Conservation (phyloP, 1,284 basidiomycete species). For the Amylostereum areolatum region DNA sequence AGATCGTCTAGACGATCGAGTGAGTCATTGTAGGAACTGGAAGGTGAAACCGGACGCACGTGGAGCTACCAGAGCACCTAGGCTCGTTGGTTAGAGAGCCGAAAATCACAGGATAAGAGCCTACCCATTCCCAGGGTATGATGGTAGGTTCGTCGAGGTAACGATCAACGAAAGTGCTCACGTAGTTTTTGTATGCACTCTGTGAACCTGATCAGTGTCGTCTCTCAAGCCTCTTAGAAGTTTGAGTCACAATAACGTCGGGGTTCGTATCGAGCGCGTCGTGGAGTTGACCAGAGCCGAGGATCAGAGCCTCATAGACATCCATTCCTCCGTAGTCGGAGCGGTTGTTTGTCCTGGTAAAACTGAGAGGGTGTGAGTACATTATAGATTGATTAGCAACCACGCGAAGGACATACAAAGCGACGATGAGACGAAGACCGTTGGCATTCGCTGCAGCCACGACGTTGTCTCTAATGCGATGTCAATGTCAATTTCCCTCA, state of each 20-base stretch:
- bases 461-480: slow-evolving; percentile 45
- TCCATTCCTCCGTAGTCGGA: slow-evolving; percentile 48
- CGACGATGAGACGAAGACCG: slow-evolving; percentile 51
- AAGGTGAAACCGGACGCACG: too few relatives aligned
- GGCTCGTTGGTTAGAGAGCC: too few relatives aligned
- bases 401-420: slow-evolving; percentile 33
- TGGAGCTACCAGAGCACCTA: too few relatives aligned
- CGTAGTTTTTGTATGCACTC: slow-evolving; percentile 37
- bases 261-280: slow-evolving; percentile 38
- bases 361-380: too few relatives aligned
- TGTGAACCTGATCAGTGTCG: too few relatives aligned
- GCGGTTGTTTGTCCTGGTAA: slow-evolving; percentile 59
- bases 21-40: too few relatives aligned
- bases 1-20: slow-evolving; percentile 18
- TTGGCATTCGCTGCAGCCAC: slow-evolving; percentile 52
- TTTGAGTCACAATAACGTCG: slow-evolving; percentile 27
- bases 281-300: slow-evolving; percentile 26
- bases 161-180: slow-evolving; percentile 31
- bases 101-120: too few relatives aligned
- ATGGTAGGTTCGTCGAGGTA: slow-evolving; percentile 36
- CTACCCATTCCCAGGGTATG: slow-evolving; percentile 32
- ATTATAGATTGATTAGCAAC: background rate
- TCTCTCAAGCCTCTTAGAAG: too few relatives aligned
- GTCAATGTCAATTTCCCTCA: background rate
- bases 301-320: slow-evolving; percentile 34